Evolutionary conservation across 768 basidiomycete species (phyloP).

Genomic region (Pleurotus giganteus): DNA sequence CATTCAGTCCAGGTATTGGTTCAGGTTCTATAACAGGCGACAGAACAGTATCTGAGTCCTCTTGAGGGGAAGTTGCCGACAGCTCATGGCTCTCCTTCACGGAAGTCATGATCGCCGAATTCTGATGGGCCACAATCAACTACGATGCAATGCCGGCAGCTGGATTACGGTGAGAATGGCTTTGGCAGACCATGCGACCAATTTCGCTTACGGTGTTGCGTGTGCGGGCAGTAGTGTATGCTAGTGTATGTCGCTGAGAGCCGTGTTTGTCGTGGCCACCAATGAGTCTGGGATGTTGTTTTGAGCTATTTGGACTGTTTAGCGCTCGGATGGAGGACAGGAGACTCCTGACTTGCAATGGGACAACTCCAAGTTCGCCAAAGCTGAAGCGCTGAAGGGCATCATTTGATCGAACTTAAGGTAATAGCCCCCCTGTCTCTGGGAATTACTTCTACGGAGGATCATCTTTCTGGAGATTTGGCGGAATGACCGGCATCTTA

Average conservation of each 20-base stretch:
- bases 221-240: neutral
- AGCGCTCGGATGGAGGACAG: no score
- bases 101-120: constrained; percentile 5
- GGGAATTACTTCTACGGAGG: neutral
- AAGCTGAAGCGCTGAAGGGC: no score
- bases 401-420: neutral
- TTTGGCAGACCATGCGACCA: neutral
- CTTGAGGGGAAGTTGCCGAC: constrained; percentile 48
- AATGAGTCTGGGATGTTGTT: no score
- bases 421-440: neutral
- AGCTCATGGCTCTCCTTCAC: constrained; percentile 33
- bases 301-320: no score
- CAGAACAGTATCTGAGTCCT: constrained; percentile 60
- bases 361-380: no score
- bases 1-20: constrained; percentile 72
- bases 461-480: constrained; percentile 3
- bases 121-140: constrained; percentile 6
- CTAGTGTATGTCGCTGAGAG: neutral
- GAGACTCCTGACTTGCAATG: no score
- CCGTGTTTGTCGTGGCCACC: neutral
- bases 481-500: constrained; percentile 7
- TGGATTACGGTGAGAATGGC: neutral
- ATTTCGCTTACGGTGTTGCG: neutral
- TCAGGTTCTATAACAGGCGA: constrained; percentile 52
- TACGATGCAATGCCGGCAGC: neutral